Evolutionary conservation across 2,329 filamentous ascomycete species (phyloP), one percentile per base, ranked within the genome.

Genomic region (Fusarium burgessii): DNA sequence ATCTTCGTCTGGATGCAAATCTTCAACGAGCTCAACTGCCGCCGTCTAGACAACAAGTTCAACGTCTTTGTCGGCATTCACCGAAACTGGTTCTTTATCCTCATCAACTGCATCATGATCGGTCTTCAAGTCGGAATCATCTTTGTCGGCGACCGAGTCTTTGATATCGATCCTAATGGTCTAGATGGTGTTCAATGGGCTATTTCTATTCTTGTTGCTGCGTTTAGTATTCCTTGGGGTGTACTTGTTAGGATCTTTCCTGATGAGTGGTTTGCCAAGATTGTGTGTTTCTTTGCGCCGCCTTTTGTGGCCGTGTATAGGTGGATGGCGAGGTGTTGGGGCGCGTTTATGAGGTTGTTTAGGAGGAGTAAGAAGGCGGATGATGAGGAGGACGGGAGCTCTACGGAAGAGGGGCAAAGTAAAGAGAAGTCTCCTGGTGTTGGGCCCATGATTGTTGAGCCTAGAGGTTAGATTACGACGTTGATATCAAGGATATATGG

Each of bases 1-100:
- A 95, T 94, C 0, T 98, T 98, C 78, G 95, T 98, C 50, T 98
- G 95, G 95, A 98, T 98, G 95, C 95, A 98, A 76, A 97, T 98
- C 75, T 98, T 98, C 84, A 98, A 98, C 71, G 62, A 43, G 14
- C 46, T 13, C 67, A 91, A 89, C 85, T 97, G 97, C 82, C 93
- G 95, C 58, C 93, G 95, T 11, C 86, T 98, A 56, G 95, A 98
- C 80, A 98, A 98, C 82, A 89, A 90, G 59, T 95, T 97, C 86
- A 98, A 98, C 81, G 94, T 98, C 66, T 95, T 98, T 65, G 95
- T 97, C 77, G 94, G 94, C 55, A 88, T 98, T 61, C 87, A 87
- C 25, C 88, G 89, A 78, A 98, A 98, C 80, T 91, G 87, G 82
- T 97, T 97, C 86, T 98, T 98, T 84, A 88, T 97, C 40, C 88